Evolutionary conservation across 2,329 filamentous ascomycete genomes (phyloP).

Genomic region (Trichoderma endophyticum): DNA sequence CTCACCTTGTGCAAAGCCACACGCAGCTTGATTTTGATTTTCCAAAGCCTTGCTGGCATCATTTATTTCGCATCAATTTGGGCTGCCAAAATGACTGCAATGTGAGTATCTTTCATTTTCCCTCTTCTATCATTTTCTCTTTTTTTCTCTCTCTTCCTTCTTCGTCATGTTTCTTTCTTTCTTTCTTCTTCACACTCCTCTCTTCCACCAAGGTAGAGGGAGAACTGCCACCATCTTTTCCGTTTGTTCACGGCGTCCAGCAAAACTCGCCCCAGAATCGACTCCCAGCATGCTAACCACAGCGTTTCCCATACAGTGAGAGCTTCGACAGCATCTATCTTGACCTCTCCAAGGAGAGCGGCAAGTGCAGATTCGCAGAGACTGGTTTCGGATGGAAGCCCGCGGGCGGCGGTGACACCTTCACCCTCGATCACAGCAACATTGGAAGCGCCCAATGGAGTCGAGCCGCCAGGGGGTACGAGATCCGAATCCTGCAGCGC

Average conservation of each 20-base stretch:
- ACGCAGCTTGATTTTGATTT: background rate
- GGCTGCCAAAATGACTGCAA: slow-evolving; percentile 35
- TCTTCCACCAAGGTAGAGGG: background rate
- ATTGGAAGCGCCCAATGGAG: slow-evolving; percentile 92
- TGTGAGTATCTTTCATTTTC: slow-evolving; percentile 30
- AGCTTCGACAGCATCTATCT: slow-evolving; percentile 97
- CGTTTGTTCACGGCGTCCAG: background rate
- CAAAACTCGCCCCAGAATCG: background rate
- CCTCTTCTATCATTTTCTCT: background rate
- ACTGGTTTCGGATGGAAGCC: slow-evolving; percentile 96
- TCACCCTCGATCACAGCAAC: slow-evolving; percentile 85
- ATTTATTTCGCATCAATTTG: background rate
- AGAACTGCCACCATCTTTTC: background rate
- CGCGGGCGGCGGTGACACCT: slow-evolving; percentile 79
- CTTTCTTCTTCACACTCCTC: background rate
- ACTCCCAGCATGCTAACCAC: background rate
- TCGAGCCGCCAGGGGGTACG: slow-evolving; percentile 84
- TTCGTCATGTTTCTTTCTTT: background rate
- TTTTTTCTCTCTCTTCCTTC: background rate
- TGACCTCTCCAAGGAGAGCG: slow-evolving; percentile 87
- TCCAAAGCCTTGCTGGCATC: background rate
- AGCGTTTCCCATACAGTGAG: slow-evolving; percentile 54
- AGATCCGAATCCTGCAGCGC: slow-evolving; percentile 85
- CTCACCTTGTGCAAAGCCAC: slow-evolving; percentile 9
- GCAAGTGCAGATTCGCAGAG: slow-evolving; percentile 93